phyloP scores from a whole-genome alignment of 805 yeast species.

The Brettanomyces anomalus region DNA sequence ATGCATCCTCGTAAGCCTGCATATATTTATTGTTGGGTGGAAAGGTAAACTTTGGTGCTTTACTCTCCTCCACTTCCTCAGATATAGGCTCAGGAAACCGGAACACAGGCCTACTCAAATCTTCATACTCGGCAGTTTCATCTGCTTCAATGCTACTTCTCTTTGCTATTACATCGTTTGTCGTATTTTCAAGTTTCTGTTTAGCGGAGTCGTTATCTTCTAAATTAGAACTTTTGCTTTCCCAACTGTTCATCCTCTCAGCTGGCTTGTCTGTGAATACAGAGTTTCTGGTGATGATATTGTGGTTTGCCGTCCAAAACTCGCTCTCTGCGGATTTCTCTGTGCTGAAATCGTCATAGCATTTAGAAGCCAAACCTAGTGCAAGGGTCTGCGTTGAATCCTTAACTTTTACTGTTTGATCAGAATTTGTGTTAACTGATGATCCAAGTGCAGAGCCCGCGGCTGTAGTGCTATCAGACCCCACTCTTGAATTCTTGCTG shows the following conservation, averaged over 20 bases:
- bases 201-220: no score
- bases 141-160: background rate
- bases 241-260: no score
- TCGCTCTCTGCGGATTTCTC: background rate
- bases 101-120: background rate
- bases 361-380: conserved; percentile 1
- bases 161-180: no score
- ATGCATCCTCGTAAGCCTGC: background rate
- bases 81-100: conserved; percentile 8
- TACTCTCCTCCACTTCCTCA: conserved; percentile 6
- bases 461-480: no score
- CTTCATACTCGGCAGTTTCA: background rate
- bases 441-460: background rate
- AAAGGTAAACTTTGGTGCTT: background rate
- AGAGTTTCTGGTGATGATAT: no score
- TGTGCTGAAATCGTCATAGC: background rate
- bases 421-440: background rate
- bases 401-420: conserved; percentile 2
- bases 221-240: no score
- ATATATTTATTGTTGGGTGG: no score
- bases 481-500: no score
- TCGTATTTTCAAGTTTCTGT: no score
- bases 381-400: conserved; percentile 4
- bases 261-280: no score
- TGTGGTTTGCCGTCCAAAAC: background rate